Conservation (phyloP, 768 basidiomycete species). For the Termitomyces eurrhizus region DNA sequence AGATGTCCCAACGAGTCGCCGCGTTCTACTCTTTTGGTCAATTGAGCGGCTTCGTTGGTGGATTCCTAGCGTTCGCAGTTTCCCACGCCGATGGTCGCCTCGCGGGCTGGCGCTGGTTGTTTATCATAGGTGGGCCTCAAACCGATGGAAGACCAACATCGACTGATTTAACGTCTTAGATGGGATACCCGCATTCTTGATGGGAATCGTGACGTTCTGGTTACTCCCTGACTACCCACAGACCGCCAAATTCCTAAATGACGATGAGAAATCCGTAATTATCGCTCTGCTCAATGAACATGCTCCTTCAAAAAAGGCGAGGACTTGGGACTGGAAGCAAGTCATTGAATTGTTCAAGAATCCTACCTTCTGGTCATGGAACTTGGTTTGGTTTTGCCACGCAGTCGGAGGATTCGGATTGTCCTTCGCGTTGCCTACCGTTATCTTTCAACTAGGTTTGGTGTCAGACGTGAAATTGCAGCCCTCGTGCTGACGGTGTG, state of each 20-base stretch:
- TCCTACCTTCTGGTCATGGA: slow-evolving; percentile 11
- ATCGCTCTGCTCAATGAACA: slow-evolving; percentile 4
- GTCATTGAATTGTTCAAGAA: slow-evolving; percentile 8
- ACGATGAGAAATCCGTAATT: slow-evolving; percentile 8
- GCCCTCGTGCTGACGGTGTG: not conserved
- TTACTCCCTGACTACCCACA: slow-evolving; percentile 14
- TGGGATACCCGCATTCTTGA: slow-evolving; percentile 12
- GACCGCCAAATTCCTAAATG: slow-evolving; percentile 10
- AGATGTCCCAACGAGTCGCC: slow-evolving; percentile 9
- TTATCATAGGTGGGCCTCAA: slow-evolving; percentile 7
- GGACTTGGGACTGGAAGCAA: slow-evolving; percentile 12
- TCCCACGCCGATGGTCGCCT: slow-evolving; percentile 13
- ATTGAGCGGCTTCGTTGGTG: slow-evolving; percentile 13
- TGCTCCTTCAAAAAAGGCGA: slow-evolving; percentile 10
- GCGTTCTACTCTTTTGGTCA: slow-evolving; percentile 15
- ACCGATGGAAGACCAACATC: not conserved
- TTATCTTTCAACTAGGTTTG: slow-evolving; percentile 12
- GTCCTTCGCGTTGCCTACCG: slow-evolving; percentile 10
- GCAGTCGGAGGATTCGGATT: slow-evolving; percentile 14
- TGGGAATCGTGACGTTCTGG: slow-evolving; percentile 10
- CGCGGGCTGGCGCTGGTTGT: slow-evolving; percentile 16
- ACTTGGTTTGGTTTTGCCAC: slow-evolving; percentile 11
- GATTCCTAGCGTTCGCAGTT: slow-evolving; percentile 11
- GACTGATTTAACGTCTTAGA: not conserved
- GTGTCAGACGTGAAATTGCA: too few relatives aligned